phyloP scores from a whole-genome alignment of 2,329 filamentous ascomycete species.

The Alternaria atra region DNA sequence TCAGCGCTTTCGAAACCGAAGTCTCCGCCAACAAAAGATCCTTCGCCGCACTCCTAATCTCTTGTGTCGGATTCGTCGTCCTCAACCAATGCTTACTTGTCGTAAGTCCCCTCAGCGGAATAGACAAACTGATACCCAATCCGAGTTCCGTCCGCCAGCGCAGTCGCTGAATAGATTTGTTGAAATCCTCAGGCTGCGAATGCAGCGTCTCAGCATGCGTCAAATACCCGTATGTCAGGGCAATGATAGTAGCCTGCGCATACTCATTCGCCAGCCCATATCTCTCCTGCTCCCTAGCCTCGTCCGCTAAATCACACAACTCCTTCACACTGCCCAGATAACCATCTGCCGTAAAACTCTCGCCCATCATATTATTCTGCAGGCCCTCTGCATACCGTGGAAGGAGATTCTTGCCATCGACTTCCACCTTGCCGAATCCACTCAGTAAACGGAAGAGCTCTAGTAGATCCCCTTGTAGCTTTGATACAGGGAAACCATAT shows the following conservation, averaged over 20 bases:
- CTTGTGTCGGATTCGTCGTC: neutral
- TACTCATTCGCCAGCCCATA: conserved; percentile 33
- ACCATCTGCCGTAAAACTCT: conserved; percentile 19
- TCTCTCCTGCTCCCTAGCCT: conserved; percentile 25
- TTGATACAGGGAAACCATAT: conserved; percentile 34
- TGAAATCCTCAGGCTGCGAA: conserved; percentile 30
- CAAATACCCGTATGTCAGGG: conserved; percentile 44
- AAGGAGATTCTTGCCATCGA: conserved; percentile 31
- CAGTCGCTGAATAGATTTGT: conserved; percentile 35
- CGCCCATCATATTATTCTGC: conserved; percentile 26
- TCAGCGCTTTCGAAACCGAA: conserved; percentile 34
- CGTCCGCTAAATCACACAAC: conserved; percentile 31
- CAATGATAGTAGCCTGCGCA: conserved; percentile 36
- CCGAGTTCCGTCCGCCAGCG: conserved; percentile 44
- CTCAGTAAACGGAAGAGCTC: conserved; percentile 43
- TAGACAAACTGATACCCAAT: conserved; percentile 31
- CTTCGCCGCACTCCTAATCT: conserved; percentile 20
- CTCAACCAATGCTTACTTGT: conserved; percentile 27
- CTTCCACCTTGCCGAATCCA: conserved; percentile 29
- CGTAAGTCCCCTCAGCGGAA: conserved; percentile 18
- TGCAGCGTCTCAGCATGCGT: conserved; percentile 41
- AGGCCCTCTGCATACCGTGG: conserved; percentile 38
- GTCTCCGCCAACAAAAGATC: conserved; percentile 36
- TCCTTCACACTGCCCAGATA: conserved; percentile 32
- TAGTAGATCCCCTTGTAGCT: conserved; percentile 45